Evolutionary conservation across 768 basidiomycete genomes (phyloP), one percentile per base, ranked within the genome.

Genomic region (Boletus eberwhitei): DNA sequence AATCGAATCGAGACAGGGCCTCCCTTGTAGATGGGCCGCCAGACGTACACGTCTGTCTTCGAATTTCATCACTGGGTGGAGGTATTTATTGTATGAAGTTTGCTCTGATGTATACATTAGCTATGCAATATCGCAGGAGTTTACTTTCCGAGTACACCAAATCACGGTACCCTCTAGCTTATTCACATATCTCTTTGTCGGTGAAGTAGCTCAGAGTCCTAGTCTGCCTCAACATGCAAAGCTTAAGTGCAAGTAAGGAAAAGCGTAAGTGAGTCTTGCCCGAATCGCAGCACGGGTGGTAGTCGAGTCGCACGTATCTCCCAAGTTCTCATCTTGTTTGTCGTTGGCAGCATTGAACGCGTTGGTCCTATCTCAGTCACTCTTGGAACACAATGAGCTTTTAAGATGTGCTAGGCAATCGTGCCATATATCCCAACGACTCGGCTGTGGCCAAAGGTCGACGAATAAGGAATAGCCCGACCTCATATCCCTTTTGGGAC

Each of bases 1-100:
- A 86, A 73, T 54, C 74, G 75, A 59, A 75, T 78, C 54, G 75
- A 76, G 52, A 70, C 71, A 37, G 72, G 75, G 8, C 66, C 75
- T 21, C 59, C 71, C 24, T 35, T 70, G 26, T 73, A 68, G 57
- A 62, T 51, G 43, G n/a, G n/a, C 29, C 38, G 52, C 22, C 38
- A 52, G 42, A 37, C 47, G 42, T 43, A 54, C 34, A 50, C 22
- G 45, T 47, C 11, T 47, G 31, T 42, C 47, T 54, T 58, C 50
- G 44, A 34, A 22, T 43, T 40, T 54, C 24, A 17, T 53, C 29
- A 17, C 38, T 52, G 13, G 12, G 29, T 47, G 50, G 54, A 52
- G 34, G 39, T 59, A 52, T 57, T 51, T 52, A 51, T 41, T 52
- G 34, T 53, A 43, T 46, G 19, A 40, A 44, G 29, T 24, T 9